Evolutionary conservation across 2,329 filamentous ascomycete genomes (phyloP).

Genomic region (Phaeosphaeriaceae sp.): DNA sequence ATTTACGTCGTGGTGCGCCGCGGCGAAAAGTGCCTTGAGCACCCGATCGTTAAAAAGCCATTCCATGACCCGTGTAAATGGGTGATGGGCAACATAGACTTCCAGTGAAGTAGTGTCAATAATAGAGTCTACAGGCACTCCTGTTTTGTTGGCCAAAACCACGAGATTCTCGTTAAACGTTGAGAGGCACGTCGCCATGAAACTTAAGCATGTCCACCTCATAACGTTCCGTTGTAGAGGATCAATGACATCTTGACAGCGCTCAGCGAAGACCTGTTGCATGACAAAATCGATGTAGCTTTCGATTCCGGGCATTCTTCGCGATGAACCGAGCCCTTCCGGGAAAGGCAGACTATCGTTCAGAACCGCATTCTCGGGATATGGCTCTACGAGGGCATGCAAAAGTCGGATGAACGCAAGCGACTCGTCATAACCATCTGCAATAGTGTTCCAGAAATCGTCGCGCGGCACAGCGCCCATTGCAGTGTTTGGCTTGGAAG

Average conservation of each 20-base stretch:
- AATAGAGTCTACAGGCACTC: constrained; percentile 74
- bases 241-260: constrained; percentile 67
- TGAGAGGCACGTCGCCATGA: constrained; percentile 77
- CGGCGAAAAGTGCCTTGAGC: constrained; percentile 76
- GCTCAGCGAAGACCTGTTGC: constrained; percentile 76
- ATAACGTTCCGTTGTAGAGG: constrained; percentile 74
- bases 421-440: constrained; percentile 82
- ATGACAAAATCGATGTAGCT: constrained; percentile 92
- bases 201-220: constrained; percentile 81
- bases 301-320: constrained; percentile 85
- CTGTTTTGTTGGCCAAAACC: constrained; percentile 80
- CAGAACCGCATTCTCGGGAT: constrained; percentile 65
- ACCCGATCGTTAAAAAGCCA: constrained; percentile 97
- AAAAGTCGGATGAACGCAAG: constrained; percentile 84
- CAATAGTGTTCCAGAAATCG: constrained; percentile 73
- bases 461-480: constrained; percentile 33
- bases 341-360: constrained; percentile 85
- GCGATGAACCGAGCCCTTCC: constrained; percentile 78
- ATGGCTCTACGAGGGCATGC: constrained; percentile 72
- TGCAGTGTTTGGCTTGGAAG: constrained; percentile 38
- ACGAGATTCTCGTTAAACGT: constrained; percentile 96
- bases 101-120: constrained; percentile 78
- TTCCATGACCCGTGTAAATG: constrained; percentile 94
- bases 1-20: constrained; percentile 76
- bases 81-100: constrained; percentile 85